A percentile compares a stretch with the other conserved stretches of the same genome.
phyloP scores from a whole-genome alignment of 495 filamentous ascomycete species.

The Podospora tetraspora region DNA sequence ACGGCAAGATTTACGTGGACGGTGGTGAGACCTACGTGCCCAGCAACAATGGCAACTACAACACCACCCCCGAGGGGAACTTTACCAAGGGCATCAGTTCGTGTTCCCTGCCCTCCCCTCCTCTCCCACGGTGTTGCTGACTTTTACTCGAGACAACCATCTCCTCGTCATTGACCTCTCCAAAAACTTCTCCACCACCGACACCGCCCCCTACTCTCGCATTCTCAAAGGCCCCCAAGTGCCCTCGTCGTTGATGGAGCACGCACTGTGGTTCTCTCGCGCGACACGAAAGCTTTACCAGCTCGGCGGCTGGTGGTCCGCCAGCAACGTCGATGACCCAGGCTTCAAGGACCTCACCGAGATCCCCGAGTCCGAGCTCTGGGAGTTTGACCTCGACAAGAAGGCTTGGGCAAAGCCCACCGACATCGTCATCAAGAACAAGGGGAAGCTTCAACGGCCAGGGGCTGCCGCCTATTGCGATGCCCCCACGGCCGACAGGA shows the following conservation, averaged over 20 bases:
- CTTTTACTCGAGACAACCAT: conserved; percentile 5
- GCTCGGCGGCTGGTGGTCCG: conserved; percentile 18
- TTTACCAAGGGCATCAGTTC: conserved; percentile 12
- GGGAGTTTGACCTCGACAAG: conserved; percentile 15
- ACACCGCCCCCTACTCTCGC: conserved; percentile 10
- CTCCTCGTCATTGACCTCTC: conserved; percentile 17
- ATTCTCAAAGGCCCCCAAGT: conserved; percentile 14
- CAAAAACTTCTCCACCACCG: conserved; percentile 12
- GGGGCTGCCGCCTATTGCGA: conserved; percentile 16
- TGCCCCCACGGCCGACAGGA: conserved; percentile 11
- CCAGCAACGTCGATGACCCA: conserved; percentile 12
- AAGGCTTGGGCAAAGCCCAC: conserved; percentile 2
- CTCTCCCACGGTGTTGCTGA: not conserved
- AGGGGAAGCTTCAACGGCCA: conserved; percentile 2
- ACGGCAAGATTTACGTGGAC: conserved; percentile 21
- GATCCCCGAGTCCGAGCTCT: conserved; percentile 13
- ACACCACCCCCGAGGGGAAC: conserved; percentile 1
- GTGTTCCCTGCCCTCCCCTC: not conserved
- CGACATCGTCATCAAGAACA: conserved; percentile 3
- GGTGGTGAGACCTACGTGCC: conserved; percentile 18
- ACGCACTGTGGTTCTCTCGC: conserved; percentile 14
- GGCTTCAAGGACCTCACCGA: conserved; percentile 4
- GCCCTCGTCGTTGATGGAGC: conserved; percentile 15
- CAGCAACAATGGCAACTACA: conserved; percentile 7
- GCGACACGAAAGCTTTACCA: conserved; percentile 15